Evolutionary conservation across 768 basidiomycete species (phyloP), one percentile per base, ranked within the genome.

Genomic region (Amanita rimosa): DNA sequence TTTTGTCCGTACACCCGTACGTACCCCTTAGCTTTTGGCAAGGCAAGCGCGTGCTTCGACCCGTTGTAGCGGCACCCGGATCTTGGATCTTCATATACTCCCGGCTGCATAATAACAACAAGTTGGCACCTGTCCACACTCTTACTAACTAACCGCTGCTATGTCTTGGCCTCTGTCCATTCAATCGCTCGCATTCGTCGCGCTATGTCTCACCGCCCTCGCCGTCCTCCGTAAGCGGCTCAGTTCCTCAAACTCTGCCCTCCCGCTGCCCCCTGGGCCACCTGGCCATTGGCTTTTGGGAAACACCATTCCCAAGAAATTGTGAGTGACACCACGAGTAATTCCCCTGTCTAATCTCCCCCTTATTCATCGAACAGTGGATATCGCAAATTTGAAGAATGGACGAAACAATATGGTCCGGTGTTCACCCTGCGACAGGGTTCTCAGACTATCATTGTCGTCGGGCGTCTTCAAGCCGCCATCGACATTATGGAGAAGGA

Each of bases 401-500:
- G 78, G 74, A 72, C 75, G 6, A 69, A 78, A 56, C 58, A 72
- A 53, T 83, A 83, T 52, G 82, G 81, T 0, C 75, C 81, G 0
- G 66, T 83, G 6, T 78, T 81, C 54, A 72, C 76, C 0, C 59
- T 83, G 2, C 69, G 74, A 0, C 65, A 76, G 48, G 81, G 82
- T 1, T 57, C 65, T 10, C 62, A 61, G 8, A 67, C 64, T 8
- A 64, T 69, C 38, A 59, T 76, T 48, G 65, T 81, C 40, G 66
- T 79, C 24, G 74, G 75, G 0, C 63, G 75, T 2, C 58, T 75
- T 44, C 60, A 80, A 59, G 78, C 78, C 33, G 79, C 80, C 0
- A 69, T 80, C 0, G 79, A 82, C 17, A 74, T 83, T 49, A 76
- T 83, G 78, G 80, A 83, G 56, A 76, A 75, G 45, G 76, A 81